Evolutionary conservation across 441 rosid species (phyloP), one percentile per base, ranked within the genome.

Genomic region (Adansonia gregorii): DNA sequence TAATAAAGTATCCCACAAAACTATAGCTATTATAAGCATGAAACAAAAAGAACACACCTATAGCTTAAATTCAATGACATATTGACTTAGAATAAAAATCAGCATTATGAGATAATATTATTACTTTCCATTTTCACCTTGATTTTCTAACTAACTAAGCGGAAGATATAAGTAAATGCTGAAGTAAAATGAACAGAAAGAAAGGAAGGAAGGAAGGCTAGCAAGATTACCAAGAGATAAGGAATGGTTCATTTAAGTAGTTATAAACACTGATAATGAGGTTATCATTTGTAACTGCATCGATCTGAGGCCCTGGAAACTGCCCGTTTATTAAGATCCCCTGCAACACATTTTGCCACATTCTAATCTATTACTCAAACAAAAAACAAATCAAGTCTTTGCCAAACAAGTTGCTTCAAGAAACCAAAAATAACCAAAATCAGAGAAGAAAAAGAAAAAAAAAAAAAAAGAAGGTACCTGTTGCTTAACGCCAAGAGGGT

Each of bases 291-390:
- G 94, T 89, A 8, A 90, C 72, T 2, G 90, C 90, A 73, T 90
- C 92, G 72, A 90, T 89, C 59, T 88, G 90, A 20, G 94, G 94
- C 78, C 94, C 94, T 11, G 94, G 94, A 76, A 90, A 90, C 78
- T 85, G 90, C 74, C 94, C 94, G 73, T 90, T 89, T 41, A 89
- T 90, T 85, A 90, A 78, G 81, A 90, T 90, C 43, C 92, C 94
- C 92, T 89, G 82, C 84, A 78, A 77, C 80, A 79, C 74, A 81
- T 31, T 69, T n/a, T 31, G 64, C 77, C 78, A 75, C 70, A 77
- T 46, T 79, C 39, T 20, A 74, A 39, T 9, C 52, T 31, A 54
- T 56, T 43, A 60, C 22, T 1, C 11, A 71, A 76, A 76, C n/a
- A 20, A 24, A 74, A 69, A 8, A 31, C 8, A 70, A 65, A 49